Evolutionary conservation across 1,284 basidiomycete genomes (phyloP), one percentile per base, ranked within the genome.

Genomic region (Puccinia triticina): DNA sequence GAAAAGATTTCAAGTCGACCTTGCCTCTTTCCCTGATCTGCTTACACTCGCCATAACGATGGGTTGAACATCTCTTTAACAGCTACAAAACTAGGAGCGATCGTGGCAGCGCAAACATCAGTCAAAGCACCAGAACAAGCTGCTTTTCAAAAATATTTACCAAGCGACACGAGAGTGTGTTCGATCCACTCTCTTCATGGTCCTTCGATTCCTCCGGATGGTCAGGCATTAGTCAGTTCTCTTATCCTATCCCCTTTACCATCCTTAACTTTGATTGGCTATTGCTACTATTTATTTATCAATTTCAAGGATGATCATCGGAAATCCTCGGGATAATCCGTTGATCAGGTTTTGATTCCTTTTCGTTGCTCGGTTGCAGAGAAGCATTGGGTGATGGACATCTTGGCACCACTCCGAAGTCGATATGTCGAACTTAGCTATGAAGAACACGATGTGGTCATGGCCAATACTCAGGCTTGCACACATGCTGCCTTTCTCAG

Each of bases 401-500:
- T 98, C 67, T 91, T 99, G 83, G 89, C 89, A 0, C 92, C 92
- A n/a, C 92, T 99, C 86, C 90, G 91, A 77, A 94, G 92, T 57
- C 92, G 95, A 82, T 95, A 92, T 85, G 96, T 99, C 80, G 92
- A 98, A 86, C 89, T 99, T 77, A 93, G 92, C 43, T 99, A 98
- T 88, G 94, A 97, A 84, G 95, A 98, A 84, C 96, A 99, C 87
- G 96, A 99, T 85, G 90, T 91, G 71, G 94, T 99, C 73, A 99
- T 96, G 0, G 96, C 96, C 32, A 99, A 98, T 85, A 98, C 97
- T 0, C 96, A 99, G 88, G 96, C 96, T 0, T 95, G 97, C 29
- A 98, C 95, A 0, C 97, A 99, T 85, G 96, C 96, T 18, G 96
- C 96, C 0, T 99, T 99, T 89, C 89, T 99, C 53, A 95, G 93